A percentile compares a stretch with the other conserved stretches of the same genome.
phyloP scores from a whole-genome alignment of 495 filamentous ascomycete genomes.

The Bathelium albidoporum region DNA sequence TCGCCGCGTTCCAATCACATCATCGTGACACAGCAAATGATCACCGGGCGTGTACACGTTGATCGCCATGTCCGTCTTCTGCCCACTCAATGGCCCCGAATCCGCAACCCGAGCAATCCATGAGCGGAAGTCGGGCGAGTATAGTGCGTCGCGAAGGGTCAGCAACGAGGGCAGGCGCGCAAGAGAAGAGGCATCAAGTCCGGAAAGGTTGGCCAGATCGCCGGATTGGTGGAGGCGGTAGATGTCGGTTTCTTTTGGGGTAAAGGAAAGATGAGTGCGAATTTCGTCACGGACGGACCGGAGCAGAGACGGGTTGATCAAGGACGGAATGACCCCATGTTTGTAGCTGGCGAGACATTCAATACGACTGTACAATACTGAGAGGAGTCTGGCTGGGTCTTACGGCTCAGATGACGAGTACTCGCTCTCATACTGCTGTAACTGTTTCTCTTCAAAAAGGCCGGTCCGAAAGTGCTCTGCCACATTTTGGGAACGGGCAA shows the following conservation, averaged over 20 bases:
- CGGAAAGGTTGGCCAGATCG: constrained; percentile 92
- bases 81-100: constrained; percentile 76
- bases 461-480: background rate
- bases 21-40: constrained; percentile 92
- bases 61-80: constrained; percentile 98
- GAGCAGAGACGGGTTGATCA: constrained; percentile 71
- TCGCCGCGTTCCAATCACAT: constrained; percentile 88
- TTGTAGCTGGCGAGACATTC: too few relatives aligned
- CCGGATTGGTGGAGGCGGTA: constrained; percentile 99
- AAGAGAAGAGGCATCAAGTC: constrained; percentile 72
- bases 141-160: constrained; percentile 80
- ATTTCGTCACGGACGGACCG: constrained; percentile 84
- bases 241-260: constrained; percentile 98
- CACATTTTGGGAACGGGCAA: background rate
- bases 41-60: constrained; percentile 96
- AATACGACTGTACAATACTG: too few relatives aligned
- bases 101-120: constrained; percentile 78
- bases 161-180: constrained; percentile 76
- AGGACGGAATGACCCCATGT: constrained; percentile 72
- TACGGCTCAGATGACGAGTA: background rate
- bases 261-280: constrained; percentile 79
- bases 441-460: background rate
- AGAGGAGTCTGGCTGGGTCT: too few relatives aligned
- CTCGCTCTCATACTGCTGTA: background rate
- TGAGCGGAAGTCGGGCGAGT: constrained; percentile 78